phyloP scores from a whole-genome alignment of 805 yeast species.

The Debaryomyces prosopidis region DNA sequence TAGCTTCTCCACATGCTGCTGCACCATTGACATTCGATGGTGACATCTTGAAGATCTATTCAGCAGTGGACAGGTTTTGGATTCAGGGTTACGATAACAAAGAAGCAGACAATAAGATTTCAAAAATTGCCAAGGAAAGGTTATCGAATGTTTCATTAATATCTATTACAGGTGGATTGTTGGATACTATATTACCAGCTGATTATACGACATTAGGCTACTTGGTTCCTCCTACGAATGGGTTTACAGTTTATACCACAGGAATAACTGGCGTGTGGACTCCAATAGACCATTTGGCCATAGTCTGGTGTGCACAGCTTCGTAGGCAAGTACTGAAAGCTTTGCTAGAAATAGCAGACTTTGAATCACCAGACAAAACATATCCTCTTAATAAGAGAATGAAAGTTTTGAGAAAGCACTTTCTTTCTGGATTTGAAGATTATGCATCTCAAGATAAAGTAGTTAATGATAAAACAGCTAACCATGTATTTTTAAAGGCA shows the following conservation, averaged over 20 bases:
- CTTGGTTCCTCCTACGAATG: conserved; percentile 70
- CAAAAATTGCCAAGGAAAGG: conserved; percentile 43
- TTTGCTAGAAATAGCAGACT: conserved; percentile 61
- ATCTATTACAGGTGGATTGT: conserved; percentile 86
- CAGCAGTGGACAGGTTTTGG: conserved; percentile 81
- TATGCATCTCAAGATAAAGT: conserved; percentile 27
- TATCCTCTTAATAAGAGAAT: conserved; percentile 56
- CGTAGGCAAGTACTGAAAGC: conserved; percentile 61
- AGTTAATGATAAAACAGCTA: conserved; percentile 18
- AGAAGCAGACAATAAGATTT: conserved; percentile 8
- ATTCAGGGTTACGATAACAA: conserved; percentile 49
- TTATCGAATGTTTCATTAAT: conserved; percentile 63
- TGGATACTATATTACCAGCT: conserved; percentile 81
- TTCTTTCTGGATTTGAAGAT: conserved; percentile 60
- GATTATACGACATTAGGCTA: conserved; percentile 81
- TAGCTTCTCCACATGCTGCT: conserved; percentile 89
- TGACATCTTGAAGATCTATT: conserved; percentile 73
- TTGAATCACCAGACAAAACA: conserved; percentile 47
- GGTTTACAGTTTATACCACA: conserved; percentile 79
- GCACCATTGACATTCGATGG: conserved; percentile 95
- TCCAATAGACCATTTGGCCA: conserved; percentile 89
- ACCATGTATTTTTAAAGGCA: conserved; percentile 16
- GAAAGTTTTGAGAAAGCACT: conserved; percentile 47
- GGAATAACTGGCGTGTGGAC: conserved; percentile 93
- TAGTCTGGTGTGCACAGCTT: conserved; percentile 94